phyloP scores from a whole-genome alignment of 768 basidiomycete genomes.

The Phaffia australis region DNA sequence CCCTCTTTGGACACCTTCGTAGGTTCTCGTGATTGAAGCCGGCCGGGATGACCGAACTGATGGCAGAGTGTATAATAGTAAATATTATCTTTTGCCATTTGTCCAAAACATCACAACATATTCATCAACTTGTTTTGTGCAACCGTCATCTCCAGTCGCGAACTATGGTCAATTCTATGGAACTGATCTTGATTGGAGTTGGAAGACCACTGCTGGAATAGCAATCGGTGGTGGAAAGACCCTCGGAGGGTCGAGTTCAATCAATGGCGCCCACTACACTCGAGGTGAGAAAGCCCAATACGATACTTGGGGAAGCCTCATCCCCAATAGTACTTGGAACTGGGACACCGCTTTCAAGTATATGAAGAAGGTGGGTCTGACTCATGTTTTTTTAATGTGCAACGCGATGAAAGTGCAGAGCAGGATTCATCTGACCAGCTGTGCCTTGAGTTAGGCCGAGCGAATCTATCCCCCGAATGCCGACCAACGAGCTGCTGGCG shows the following conservation, averaged over 20 bases:
- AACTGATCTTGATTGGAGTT: conserved; percentile 44
- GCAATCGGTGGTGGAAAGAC: conserved; percentile 37
- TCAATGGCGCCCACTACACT: conserved; percentile 46
- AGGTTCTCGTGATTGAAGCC: conserved; percentile 48
- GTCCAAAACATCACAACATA: background rate
- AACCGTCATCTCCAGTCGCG: background rate
- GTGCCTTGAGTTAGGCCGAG: conserved; percentile 27
- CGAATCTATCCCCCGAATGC: conserved; percentile 29
- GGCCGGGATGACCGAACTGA: conserved; percentile 46
- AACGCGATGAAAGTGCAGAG: background rate
- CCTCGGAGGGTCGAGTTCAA: conserved; percentile 42
- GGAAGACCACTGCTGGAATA: conserved; percentile 35
- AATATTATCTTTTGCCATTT: background rate
- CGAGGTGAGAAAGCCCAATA: conserved; percentile 45
- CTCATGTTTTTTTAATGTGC: background rate
- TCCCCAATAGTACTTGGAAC: conserved; percentile 39
- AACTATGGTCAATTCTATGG: conserved; percentile 14
- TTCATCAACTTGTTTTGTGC: no score
- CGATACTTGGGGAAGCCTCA: conserved; percentile 40
- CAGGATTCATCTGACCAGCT: background rate
- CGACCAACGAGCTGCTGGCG: conserved; percentile 32
- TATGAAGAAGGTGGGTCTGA: conserved; percentile 36
- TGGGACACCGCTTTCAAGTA: conserved; percentile 38
- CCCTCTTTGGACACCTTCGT: conserved; percentile 34
- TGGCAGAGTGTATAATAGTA: conserved; percentile 42